These are phyloP conservation scores for Gossypium raimondii DNA, from an alignment of 345 rosid species.

Conservation along the genomic window DNA sequence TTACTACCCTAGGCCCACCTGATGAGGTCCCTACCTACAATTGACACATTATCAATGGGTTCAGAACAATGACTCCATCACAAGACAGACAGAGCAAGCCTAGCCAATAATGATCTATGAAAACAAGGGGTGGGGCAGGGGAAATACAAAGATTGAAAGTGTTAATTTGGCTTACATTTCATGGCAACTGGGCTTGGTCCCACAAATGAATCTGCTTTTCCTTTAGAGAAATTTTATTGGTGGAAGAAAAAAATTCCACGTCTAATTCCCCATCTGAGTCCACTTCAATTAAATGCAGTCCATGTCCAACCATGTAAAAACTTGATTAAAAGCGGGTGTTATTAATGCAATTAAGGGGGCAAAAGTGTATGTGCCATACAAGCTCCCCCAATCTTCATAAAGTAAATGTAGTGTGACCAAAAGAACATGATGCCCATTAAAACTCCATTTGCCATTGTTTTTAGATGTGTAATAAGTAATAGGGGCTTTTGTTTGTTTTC, in stretches of 20 bases:
- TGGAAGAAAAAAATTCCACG: slow-evolving; percentile 10
- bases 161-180: slow-evolving; percentile 13
- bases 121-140: not conserved
- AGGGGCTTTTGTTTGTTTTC: too few species aligned
- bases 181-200: slow-evolving; percentile 20
- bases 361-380: not conserved
- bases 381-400: not conserved
- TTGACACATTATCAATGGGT: not conserved
- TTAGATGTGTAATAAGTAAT: not conserved
- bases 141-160: slow-evolving; percentile 1
- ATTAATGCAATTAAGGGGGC: not conserved
- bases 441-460: not conserved
- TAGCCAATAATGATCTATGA: slow-evolving; percentile 10
- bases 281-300: slow-evolving; percentile 15
- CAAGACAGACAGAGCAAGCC: slow-evolving; percentile 13
- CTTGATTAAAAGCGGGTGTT: not conserved
- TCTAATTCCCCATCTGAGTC: slow-evolving; percentile 9
- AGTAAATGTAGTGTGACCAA: not conserved
- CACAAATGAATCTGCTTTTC: slow-evolving; percentile 9
- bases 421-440: not conserved
- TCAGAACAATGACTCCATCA: slow-evolving; percentile 6
- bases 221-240: slow-evolving; percentile 6
- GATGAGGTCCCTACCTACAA: not conserved
- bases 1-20: not conserved
- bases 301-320: slow-evolving; percentile 7